Percentiles rank a stretch among this genome's conserved stretches.
Conservation (phyloP, 2,329 filamentous ascomycete genomes). For the Calcarisporium arbuscula region DNA sequence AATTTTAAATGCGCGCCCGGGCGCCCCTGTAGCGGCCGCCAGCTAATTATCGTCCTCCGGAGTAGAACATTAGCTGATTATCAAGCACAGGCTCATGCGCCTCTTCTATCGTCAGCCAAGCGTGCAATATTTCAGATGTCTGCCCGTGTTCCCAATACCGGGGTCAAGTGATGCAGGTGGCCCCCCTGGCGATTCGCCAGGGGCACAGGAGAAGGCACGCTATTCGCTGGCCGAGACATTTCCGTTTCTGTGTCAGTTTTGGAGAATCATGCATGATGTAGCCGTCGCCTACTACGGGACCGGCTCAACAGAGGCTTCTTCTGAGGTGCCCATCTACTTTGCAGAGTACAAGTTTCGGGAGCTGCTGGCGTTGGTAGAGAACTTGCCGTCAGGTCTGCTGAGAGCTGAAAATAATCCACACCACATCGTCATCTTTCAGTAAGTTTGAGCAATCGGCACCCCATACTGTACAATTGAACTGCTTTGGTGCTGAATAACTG, state of each 20-base stretch:
- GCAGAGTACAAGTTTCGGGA: constrained; percentile 32
- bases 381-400: constrained; percentile 19
- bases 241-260: constrained; percentile 26
- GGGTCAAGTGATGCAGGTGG: background rate
- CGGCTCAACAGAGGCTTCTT: constrained; percentile 1
- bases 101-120: constrained; percentile 5
- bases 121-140: background rate
- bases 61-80: too few species aligned
- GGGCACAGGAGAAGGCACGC: constrained; percentile 15
- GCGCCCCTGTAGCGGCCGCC: too few species aligned
- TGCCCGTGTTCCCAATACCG: constrained; percentile 3
- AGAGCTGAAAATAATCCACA: constrained; percentile 21
- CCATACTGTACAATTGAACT: background rate
- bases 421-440: constrained; percentile 31
- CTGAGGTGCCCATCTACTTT: constrained; percentile 18
- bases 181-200: background rate
- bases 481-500: too few species aligned
- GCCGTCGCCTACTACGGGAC: constrained; percentile 21
- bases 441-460: background rate
- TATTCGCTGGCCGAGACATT: too few species aligned
- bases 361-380: constrained; percentile 30
- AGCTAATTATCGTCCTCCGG: too few species aligned
- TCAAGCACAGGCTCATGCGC: constrained; percentile 2
- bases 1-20: too few species aligned
- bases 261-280: constrained; percentile 30